phyloP scores from a whole-genome alignment of 768 basidiomycete genomes.

The Lactarius trivialis region DNA sequence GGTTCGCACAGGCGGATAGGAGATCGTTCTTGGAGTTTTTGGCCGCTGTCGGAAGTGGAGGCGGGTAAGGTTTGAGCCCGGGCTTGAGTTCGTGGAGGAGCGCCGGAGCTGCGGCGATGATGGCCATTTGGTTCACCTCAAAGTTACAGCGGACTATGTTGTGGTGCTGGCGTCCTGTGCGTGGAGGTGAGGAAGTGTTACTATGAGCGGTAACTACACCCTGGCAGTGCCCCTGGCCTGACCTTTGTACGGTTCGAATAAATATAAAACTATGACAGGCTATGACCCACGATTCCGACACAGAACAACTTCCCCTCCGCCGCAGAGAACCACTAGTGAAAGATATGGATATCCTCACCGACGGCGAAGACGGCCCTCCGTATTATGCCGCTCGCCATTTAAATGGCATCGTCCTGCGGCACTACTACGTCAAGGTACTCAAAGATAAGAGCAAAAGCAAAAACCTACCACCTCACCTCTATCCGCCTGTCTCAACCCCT shows the following conservation, averaged over 20 bases:
- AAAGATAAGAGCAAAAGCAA: not conserved
- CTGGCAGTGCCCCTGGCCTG: too few species aligned
- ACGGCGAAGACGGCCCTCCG: not conserved
- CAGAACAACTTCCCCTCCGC: not conserved
- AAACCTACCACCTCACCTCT: not conserved
- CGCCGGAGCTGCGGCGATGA: not conserved
- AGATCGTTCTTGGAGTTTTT: not conserved
- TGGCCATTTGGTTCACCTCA: not conserved
- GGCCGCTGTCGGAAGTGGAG: too few species aligned
- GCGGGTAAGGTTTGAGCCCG: not conserved
- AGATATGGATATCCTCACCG: not conserved
- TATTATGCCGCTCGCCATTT: not conserved
- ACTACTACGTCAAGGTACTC: not conserved
- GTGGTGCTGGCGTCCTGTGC: not conserved
- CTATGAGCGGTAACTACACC: too few species aligned
- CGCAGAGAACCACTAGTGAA: too few species aligned
- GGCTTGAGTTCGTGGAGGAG: not conserved
- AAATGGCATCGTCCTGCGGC: not conserved
- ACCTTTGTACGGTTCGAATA: too few species aligned
- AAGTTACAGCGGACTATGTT: not conserved
- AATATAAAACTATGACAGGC: too few species aligned
- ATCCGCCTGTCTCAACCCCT: not conserved
- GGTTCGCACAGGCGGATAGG: constrained; percentile 62
- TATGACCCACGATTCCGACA: not conserved
- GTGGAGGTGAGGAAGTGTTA: not conserved